Percentiles rank a stretch among this genome's conserved stretches.
phyloP scores from a whole-genome alignment of 257 asterid species.

The Capsicum rhomboideum region DNA sequence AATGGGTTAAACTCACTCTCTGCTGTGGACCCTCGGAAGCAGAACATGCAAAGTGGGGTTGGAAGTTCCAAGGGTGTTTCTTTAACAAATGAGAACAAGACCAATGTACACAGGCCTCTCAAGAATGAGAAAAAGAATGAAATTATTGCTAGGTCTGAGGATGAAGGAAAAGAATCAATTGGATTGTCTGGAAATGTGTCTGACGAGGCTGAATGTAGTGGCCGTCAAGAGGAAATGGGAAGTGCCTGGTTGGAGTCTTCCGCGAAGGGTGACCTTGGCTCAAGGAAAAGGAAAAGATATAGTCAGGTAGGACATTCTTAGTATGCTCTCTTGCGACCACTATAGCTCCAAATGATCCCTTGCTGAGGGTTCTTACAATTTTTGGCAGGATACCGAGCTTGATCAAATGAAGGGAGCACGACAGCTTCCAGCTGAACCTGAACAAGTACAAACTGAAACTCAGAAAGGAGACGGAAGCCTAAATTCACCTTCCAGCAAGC shows the following conservation, averaged over 20 bases:
- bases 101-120: conserved; percentile 33
- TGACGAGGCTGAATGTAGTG: conserved; percentile 65
- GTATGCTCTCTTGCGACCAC: neutral
- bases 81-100: conserved; percentile 8
- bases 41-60: conserved; percentile 11
- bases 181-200: conserved; percentile 44
- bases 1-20: conserved; percentile 13
- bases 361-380: neutral
- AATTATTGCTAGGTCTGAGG: neutral
- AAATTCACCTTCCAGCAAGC: conserved; percentile 26
- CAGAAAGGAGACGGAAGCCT: conserved; percentile 40
- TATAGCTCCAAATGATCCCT: neutral
- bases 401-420: conserved; percentile 33
- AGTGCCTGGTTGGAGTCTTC: conserved; percentile 30
- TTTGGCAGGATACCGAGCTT: conserved; percentile 33
- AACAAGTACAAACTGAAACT: conserved; percentile 28
- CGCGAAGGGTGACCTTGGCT: conserved; percentile 35
- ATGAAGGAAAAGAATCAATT: conserved; percentile 36
- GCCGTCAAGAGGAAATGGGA: conserved; percentile 50
- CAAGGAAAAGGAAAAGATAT: conserved; percentile 71
- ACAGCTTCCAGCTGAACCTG: conserved; percentile 22
- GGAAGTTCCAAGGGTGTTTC: conserved; percentile 29
- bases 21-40: conserved; percentile 3
- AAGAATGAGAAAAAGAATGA: conserved; percentile 41
- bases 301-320: conserved; percentile 38